These are phyloP conservation scores for Coniochaeta sp. DNA, from an alignment of 2,329 filamentous ascomycete genomes.

Conservation along the genomic window DNA sequence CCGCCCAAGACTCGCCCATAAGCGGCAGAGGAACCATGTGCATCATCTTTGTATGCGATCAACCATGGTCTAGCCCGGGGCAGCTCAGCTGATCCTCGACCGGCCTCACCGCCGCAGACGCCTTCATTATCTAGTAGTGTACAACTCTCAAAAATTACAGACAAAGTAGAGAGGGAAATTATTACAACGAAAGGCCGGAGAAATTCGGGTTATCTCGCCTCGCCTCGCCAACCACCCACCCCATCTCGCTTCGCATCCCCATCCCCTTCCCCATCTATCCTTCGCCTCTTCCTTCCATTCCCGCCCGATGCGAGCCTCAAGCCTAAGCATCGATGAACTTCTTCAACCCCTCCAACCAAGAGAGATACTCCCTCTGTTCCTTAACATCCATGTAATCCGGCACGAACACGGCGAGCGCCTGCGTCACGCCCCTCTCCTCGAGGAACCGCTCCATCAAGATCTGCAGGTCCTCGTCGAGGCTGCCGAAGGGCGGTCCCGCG, in stretches of 20 bases:
- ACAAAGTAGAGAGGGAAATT: conserved; percentile 1
- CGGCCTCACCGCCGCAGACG: neutral
- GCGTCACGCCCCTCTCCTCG: conserved; percentile 87
- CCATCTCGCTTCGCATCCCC: neutral
- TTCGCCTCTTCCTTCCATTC: too few relatives aligned
- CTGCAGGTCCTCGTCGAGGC: conserved; percentile 94
- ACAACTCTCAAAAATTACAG: neutral
- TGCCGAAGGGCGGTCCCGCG: conserved; percentile 85
- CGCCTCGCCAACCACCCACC: neutral
- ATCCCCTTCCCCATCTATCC: neutral
- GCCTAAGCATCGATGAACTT: conserved; percentile 67
- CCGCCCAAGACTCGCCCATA: too few relatives aligned
- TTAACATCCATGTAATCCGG: conserved; percentile 97
- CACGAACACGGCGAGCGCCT: conserved; percentile 79
- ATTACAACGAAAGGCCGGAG: conserved; percentile 2
- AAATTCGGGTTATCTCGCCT: too few relatives aligned
- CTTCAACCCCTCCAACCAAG: conserved; percentile 86
- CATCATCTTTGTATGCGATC: neutral
- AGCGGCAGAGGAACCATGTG: neutral
- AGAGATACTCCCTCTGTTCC: conserved; percentile 95
- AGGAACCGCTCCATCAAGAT: conserved; percentile 87
- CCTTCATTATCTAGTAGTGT: neutral
- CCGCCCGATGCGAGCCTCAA: too few relatives aligned
- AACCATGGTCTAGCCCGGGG: neutral
- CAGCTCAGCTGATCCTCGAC: neutral